Base-by-base conservation (phyloP, 352 stramenopile species). In the Globisporangium lucens region DNA sequence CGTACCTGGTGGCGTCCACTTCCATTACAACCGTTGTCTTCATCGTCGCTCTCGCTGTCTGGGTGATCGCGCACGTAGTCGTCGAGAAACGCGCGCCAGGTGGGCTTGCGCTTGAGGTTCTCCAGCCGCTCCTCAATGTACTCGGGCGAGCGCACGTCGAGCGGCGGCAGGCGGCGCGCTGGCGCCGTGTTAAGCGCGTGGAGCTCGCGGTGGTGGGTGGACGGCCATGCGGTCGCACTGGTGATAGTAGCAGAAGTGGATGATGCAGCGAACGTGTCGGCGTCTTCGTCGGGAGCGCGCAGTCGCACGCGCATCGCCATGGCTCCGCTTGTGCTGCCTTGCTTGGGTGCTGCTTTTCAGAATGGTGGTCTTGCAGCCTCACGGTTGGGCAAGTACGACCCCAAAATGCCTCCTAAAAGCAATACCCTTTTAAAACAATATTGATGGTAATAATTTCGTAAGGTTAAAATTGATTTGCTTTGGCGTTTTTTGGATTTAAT, bases 51-150 rank as follows among this genome's bases (percentile, higher is more conserved):
- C 13, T 81, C 71, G 27, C 69, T 80, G 30, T 75, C 61, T 51
- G 83, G 69, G 60, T 87, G 74, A 12, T 78, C 73, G 38, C 78
- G 53, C 46, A 95, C 87, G 69, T 93, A 95, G 56, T 90, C 75
- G 68, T 95, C 85, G 55, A 95, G 69, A 53, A 77, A 95, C 60
- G 82, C 56, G 24, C 51, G 65, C 81, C 81, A 92, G 29, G 76
- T 81, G 8, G 76, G 82, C 46, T 79, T 83, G 52, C 84, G 79
- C 75, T 95, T 95, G 72, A 95, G 82, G 77, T 95, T 95, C 66
- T 95, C 87, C 61, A 95, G 75, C 17, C 87, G 84, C 70, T 95
- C 79, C 58, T 91, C 85, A 41, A 95, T 95, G 72, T 89, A 89
- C 59, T 95, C 87, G 60, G 87, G 84, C 61, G 87, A 92, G 46